A percentile compares a stretch with the other conserved stretches of the same genome.
phyloP scores from a whole-genome alignment of 441 rosid species.

The Corymbia citriodora region DNA sequence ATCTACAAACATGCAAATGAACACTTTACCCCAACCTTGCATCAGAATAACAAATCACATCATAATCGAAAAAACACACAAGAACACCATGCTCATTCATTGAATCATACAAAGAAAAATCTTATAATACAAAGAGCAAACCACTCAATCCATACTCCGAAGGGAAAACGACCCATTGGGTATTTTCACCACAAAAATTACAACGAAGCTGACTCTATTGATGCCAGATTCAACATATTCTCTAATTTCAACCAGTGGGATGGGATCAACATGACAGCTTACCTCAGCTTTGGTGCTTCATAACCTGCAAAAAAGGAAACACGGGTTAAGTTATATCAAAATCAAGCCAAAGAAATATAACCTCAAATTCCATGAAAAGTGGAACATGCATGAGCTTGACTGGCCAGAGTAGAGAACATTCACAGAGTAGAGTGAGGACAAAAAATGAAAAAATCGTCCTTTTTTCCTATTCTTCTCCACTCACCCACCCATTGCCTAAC shows the following conservation, averaged over 20 bases:
- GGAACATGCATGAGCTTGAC: neutral
- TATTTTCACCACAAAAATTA: neutral
- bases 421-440: too few species aligned
- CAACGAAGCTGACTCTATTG: neutral
- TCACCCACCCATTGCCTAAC: neutral
- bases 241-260: neutral
- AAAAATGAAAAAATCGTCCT: too few species aligned
- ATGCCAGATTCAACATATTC: neutral
- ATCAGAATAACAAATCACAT: neutral
- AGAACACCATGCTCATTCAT: neutral
- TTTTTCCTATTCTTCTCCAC: too few species aligned
- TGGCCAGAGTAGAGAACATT: neutral
- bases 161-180: neutral
- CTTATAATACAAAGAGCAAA: neutral
- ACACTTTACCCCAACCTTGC: neutral
- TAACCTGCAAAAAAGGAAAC: slow-evolving; percentile 37
- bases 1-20: neutral
- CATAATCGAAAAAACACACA: neutral
- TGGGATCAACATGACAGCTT: neutral
- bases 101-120: neutral
- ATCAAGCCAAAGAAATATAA: neutral
- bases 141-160: neutral
- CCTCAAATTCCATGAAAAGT: neutral
- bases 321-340: neutral
- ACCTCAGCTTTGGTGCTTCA: slow-evolving; percentile 71